These are phyloP conservation scores for Mucor piriformis DNA, from an alignment of 371 early-diverging fungal genomes.

Conservation along the genomic window DNA sequence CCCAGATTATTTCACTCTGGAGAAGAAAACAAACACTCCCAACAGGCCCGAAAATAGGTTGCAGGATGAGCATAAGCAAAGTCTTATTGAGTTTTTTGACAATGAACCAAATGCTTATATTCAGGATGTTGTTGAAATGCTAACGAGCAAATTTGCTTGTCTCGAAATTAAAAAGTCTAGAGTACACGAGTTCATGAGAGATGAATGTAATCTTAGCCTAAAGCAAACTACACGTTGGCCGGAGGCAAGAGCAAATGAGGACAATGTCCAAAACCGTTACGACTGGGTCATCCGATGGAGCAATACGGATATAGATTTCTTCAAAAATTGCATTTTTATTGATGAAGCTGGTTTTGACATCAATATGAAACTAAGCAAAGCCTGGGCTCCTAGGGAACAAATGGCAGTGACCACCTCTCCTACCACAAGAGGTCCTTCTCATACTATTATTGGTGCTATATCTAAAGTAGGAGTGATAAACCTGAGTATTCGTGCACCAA, in stretches of 20 bases:
- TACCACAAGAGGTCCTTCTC: constrained; percentile 3
- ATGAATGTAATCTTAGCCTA: constrained; percentile 10
- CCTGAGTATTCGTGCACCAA: constrained; percentile 8
- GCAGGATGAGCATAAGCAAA: constrained; percentile 6
- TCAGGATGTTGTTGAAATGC: constrained; percentile 2
- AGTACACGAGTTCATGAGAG: constrained; percentile 1
- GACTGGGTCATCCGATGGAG: constrained; percentile 3
- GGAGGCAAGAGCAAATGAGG: background rate
- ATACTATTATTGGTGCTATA: constrained; percentile 12
- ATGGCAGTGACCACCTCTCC: background rate
- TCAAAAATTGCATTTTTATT: constrained; percentile 13
- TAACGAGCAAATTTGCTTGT: constrained; percentile 7
- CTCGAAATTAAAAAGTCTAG: constrained; percentile 12
- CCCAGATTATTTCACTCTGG: background rate
- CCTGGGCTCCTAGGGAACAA: background rate
- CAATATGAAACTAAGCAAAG: constrained; percentile 4
- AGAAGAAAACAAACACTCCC: constrained; percentile 4
- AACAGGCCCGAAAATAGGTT: constrained; percentile 5
- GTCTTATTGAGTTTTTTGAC: constrained; percentile 4
- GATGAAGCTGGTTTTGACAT: constrained; percentile 12
- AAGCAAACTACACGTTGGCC: constrained; percentile 9
- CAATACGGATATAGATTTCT: constrained; percentile 11
- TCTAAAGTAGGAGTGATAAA: constrained; percentile 9
- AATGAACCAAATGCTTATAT: background rate
- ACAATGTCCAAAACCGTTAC: constrained; percentile 6